Conservation (phyloP, 495 filamentous ascomycete species). For the Aspergillus hancockii region DNA sequence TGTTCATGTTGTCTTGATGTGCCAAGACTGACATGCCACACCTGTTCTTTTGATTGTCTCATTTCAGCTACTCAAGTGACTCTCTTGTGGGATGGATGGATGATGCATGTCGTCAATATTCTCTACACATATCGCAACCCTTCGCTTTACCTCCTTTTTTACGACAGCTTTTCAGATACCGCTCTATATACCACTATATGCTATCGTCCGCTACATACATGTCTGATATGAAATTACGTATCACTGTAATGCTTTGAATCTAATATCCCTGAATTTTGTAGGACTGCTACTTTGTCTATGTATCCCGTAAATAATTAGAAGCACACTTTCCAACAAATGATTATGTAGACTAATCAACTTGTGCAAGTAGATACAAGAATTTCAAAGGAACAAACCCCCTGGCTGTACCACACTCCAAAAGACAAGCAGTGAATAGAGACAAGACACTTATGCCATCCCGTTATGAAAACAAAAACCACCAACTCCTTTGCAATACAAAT, state of each 20-base stretch:
- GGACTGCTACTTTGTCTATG: background rate
- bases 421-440: background rate
- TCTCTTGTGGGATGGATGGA: no score
- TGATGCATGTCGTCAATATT: no score
- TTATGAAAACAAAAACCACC: conserved; percentile 8
- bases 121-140: no score
- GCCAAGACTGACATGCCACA: background rate
- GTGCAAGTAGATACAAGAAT: background rate
- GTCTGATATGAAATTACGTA: no score
- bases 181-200: no score
- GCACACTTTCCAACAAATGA: background rate
- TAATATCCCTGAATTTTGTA: no score
- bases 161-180: no score
- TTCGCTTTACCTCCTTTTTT: no score
- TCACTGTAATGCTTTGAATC: no score
- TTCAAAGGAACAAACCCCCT: background rate
- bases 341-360: background rate
- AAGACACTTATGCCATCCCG: background rate
- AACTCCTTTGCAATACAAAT: conserved; percentile 33
- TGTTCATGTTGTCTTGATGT: background rate
- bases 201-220: no score
- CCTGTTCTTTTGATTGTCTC: background rate
- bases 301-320: background rate
- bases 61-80: background rate
- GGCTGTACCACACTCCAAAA: background rate